Evolutionary conservation across 768 basidiomycete species (phyloP).

Genomic region (Lanmaoa rubissima): DNA sequence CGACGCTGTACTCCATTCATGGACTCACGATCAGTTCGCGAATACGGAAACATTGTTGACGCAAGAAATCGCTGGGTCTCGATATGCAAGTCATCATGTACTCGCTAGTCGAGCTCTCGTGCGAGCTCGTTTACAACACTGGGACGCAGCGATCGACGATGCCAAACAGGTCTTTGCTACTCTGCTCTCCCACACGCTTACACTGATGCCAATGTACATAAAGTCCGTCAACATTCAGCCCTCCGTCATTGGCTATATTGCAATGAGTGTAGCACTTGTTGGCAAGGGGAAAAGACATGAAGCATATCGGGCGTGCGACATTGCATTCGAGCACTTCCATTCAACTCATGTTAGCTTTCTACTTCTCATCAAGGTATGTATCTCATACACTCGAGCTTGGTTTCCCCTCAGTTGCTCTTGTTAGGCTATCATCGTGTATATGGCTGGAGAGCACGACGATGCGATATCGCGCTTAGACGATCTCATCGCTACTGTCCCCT

Average conservation of each 20-base stretch:
- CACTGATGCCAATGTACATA: neutral
- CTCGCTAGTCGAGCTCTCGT: neutral
- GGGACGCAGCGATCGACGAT: neutral
- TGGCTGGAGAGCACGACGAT: slow-evolving; percentile 2
- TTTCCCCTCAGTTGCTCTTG: neutral
- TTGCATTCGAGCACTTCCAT: neutral
- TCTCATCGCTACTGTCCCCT: neutral
- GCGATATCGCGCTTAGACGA: slow-evolving; percentile 4
- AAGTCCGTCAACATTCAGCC: neutral
- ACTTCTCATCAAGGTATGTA: neutral
- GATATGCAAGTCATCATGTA: neutral
- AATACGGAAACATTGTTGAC: too few relatives aligned
- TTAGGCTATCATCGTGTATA: slow-evolving; percentile 6
- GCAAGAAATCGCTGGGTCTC: neutral
- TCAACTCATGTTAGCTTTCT: neutral
- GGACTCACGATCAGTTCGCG: too few relatives aligned
- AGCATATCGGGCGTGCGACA: slow-evolving; percentile 1
- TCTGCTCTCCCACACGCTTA: neutral
- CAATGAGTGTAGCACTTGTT: neutral
- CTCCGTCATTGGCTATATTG: neutral
- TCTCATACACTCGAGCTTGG: neutral
- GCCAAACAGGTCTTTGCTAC: neutral
- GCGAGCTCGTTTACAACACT: neutral
- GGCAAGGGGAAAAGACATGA: neutral
- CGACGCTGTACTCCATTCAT: too few relatives aligned